These are phyloP conservation scores for Fusarium praegraminearum DNA, from an alignment of 2,329 filamentous ascomycete genomes.

Conservation along the genomic window DNA sequence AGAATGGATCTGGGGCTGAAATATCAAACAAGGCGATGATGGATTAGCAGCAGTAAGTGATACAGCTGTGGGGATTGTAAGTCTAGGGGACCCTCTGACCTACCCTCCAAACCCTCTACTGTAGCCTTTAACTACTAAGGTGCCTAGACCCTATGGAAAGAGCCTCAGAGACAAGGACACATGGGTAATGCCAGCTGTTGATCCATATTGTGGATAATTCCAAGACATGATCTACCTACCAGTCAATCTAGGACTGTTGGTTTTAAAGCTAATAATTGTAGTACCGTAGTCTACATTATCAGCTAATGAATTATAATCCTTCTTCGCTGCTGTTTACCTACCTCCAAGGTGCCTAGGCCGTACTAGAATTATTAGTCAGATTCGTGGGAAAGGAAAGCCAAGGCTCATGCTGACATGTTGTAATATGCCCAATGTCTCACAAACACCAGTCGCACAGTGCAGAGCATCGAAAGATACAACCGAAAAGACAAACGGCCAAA, in stretches of 20 bases:
- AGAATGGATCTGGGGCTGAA: constrained; percentile 11
- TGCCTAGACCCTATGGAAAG: neutral
- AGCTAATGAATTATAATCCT: neutral
- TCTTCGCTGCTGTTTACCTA: neutral
- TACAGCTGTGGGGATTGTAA: constrained; percentile 22
- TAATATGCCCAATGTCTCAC: constrained; percentile 10
- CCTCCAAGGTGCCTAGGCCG: neutral
- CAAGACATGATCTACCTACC: constrained; percentile 1
- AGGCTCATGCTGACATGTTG: constrained; percentile 15
- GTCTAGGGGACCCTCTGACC: neutral
- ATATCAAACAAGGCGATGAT: constrained; percentile 2
- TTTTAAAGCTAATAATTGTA: neutral
- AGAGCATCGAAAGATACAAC: neutral
- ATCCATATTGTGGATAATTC: constrained; percentile 2
- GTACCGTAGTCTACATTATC: neutral
- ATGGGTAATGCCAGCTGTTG: constrained; percentile 6
- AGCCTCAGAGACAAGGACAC: constrained; percentile 21
- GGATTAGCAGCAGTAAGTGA: neutral
- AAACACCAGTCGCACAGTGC: neutral
- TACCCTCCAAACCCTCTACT: neutral
- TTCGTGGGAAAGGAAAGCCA: neutral
- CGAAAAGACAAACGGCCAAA: neutral
- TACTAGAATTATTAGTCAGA: constrained; percentile 35
- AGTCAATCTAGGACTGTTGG: neutral
- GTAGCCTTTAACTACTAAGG: neutral